Evolutionary conservation across 176 grass and related monocot genomes (phyloP), one percentile per base, ranked within the genome.

Genomic region (Tuctoria greenei): DNA sequence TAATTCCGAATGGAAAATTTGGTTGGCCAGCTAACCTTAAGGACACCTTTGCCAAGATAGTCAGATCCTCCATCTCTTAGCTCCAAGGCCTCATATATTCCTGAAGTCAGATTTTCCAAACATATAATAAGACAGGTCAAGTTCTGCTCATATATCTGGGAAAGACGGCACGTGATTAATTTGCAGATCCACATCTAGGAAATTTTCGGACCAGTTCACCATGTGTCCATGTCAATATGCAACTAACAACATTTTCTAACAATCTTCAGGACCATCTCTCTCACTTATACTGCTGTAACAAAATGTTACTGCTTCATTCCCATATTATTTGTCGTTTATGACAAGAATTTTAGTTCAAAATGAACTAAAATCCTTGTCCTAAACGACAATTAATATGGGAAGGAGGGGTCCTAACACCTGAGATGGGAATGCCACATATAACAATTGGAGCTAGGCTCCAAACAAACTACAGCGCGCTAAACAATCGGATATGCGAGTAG

Each of bases 51-150:
- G 34, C 91, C 95, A 76, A 98, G 88, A 71, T 98, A 98, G 64
- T 93, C 91, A 77, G 95, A 94, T 62, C 95, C 91, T 52, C 95
- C 95, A 47, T 98, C 95, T 65, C 95, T 94, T n/a, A 98, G 72
- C 64, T 98, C 95, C 82, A 98, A 55, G 26, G 95, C 89, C 75
- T 98, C 95, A 16, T 98, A 98, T 23, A 97, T 64, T 6, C 91
- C 95, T 97, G 64, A 36, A 15, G 16, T 40, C 40, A 79, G 28
- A 18, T 47, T 38, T 31, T 55, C 0, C 28, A 61, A 26, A 44
- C 6, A 31, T 31, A 31, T 31, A 31, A 74, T 18, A 39, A 61
- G 10, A 52, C 68, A 18, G 12, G 16, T 21, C 4, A 66, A 14
- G 47, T 12, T 46, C 14, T 58, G 25, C 52, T 24, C 39, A 56